Conservation (phyloP, 2,329 filamentous ascomycete genomes). For the Fusarium pseudonygamai region DNA sequence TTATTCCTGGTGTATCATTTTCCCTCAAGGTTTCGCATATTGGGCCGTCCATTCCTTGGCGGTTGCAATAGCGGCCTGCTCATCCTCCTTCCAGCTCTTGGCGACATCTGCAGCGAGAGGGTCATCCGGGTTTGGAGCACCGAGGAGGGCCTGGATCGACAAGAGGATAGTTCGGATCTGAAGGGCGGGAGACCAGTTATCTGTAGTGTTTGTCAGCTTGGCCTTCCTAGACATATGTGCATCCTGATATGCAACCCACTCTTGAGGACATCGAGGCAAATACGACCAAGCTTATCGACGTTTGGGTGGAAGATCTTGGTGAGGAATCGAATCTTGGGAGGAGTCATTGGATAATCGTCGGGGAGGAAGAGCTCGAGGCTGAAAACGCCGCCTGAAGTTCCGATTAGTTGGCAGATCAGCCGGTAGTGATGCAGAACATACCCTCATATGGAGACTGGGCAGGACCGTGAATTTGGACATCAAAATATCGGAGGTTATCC, state of each 20-base stretch:
- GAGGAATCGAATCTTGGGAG: slow-evolving; percentile 96
- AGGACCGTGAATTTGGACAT: slow-evolving; percentile 95
- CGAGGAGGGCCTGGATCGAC: slow-evolving; percentile 95
- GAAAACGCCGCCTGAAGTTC: slow-evolving; percentile 76
- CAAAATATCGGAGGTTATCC: slow-evolving; percentile 97
- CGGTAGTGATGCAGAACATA: slow-evolving; percentile 50
- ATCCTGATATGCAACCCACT: slow-evolving; percentile 64
- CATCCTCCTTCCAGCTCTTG: slow-evolving; percentile 97
- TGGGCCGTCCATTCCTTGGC: slow-evolving; percentile 91
- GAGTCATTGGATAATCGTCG: slow-evolving; percentile 99
- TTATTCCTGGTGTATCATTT: slow-evolving; percentile 8
- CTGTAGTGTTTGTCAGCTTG: slow-evolving; percentile 56
- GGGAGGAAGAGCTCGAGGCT: slow-evolving; percentile 97
- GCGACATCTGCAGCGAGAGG: slow-evolving; percentile 98
- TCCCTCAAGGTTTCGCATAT: slow-evolving; percentile 69
- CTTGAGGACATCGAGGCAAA: slow-evolving; percentile 97
- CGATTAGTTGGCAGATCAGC: slow-evolving; percentile 5
- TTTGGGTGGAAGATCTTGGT: slow-evolving; percentile 99
- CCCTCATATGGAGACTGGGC: slow-evolving; percentile 95
- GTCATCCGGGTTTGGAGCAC: slow-evolving; percentile 96
- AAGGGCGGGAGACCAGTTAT: slow-evolving; percentile 98
- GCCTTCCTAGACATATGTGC: background rate
- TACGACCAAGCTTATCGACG: slow-evolving; percentile 96
- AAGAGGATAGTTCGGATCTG: slow-evolving; percentile 99
- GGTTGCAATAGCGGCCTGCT: slow-evolving; percentile 89